Percentiles rank a stretch among this genome's conserved stretches.
phyloP scores from a whole-genome alignment of 495 filamentous ascomycete species.

The Talaromyces nanjingensis region DNA sequence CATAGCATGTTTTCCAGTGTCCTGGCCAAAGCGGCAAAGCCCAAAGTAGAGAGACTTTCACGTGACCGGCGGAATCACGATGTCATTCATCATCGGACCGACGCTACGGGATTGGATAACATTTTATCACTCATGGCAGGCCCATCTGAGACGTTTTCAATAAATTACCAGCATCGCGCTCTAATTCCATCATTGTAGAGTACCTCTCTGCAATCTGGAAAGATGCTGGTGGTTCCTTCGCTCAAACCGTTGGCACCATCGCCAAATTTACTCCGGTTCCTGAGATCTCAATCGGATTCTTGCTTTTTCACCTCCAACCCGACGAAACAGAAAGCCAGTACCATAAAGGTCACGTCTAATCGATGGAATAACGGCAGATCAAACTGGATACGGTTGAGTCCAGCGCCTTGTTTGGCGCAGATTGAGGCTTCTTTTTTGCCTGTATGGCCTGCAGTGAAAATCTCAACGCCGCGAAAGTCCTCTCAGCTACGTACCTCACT shows the following conservation, averaged over 20 bases:
- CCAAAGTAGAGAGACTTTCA: not conserved
- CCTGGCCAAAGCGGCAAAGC: not conserved
- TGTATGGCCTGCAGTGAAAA: constrained; percentile 10
- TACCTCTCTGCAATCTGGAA: constrained; percentile 8
- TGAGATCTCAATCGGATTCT: constrained; percentile 53
- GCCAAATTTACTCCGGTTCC: constrained; percentile 50
- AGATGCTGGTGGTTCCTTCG: constrained; percentile 33
- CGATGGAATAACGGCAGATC: constrained; percentile 10
- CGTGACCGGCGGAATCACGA: not conserved
- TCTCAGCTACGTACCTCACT: not conserved
- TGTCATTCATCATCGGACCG: not conserved
- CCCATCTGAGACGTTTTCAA: not conserved
- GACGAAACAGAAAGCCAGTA: constrained; percentile 10
- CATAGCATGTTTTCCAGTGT: not conserved
- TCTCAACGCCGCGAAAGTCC: not conserved
- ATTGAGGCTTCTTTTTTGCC: constrained; percentile 10
- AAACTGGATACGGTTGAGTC: constrained; percentile 18
- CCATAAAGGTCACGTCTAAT: not conserved
- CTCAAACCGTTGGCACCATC: constrained; percentile 47
- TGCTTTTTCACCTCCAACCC: constrained; percentile 42
- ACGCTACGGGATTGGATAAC: not conserved
- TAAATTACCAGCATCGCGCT: not conserved
- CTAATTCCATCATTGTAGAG: not conserved
- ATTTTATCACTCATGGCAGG: constrained; percentile 3
- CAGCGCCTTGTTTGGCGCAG: constrained; percentile 11